These are phyloP conservation scores for Forsythia suspensa DNA, from an alignment of 257 asterid species.

Conservation along the genomic window DNA sequence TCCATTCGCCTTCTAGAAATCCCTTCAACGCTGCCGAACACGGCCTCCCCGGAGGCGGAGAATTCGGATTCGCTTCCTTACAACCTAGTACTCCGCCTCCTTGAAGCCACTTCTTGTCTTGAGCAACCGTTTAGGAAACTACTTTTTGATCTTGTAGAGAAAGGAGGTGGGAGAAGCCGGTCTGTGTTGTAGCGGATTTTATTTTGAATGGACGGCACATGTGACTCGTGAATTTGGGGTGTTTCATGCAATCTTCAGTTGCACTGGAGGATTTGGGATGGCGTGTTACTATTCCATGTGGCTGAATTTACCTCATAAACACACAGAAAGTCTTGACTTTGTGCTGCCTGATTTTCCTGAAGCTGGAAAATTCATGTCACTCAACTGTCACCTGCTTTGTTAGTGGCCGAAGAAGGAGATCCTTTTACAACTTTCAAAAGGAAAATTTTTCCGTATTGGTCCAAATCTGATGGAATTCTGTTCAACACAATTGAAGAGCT, in stretches of 20 bases:
- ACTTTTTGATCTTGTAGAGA: constrained; percentile 20
- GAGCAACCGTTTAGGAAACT: constrained; percentile 33
- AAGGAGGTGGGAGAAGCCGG: constrained; percentile 32
- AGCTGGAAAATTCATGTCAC: constrained; percentile 48
- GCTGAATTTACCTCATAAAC: constrained; percentile 54
- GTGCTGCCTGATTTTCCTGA: constrained; percentile 60
- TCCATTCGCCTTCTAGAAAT: constrained; percentile 31
- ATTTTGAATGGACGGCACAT: constrained; percentile 58
- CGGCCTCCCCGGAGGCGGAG: constrained; percentile 51
- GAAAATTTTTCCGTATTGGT: constrained; percentile 41
- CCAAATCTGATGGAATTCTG: constrained; percentile 47
- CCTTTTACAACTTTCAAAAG: constrained; percentile 38
- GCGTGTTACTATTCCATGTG: constrained; percentile 63
- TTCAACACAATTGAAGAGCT: constrained; percentile 57
- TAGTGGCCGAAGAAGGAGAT: constrained; percentile 39
- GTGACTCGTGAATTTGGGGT: constrained; percentile 50
- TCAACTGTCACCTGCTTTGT: constrained; percentile 46
- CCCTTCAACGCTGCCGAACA: constrained; percentile 50
- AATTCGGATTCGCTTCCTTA: constrained; percentile 47
- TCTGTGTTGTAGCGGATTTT: constrained; percentile 52
- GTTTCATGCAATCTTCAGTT: constrained; percentile 48
- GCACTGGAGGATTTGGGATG: constrained; percentile 60
- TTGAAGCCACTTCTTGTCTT: constrained; percentile 36
- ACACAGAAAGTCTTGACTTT: constrained; percentile 38
- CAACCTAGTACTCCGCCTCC: constrained; percentile 36